A percentile compares a stretch with the other conserved stretches of the same genome.
phyloP scores from a whole-genome alignment of 2,329 filamentous ascomycete genomes.

The Colletotrichum sp. region DNA sequence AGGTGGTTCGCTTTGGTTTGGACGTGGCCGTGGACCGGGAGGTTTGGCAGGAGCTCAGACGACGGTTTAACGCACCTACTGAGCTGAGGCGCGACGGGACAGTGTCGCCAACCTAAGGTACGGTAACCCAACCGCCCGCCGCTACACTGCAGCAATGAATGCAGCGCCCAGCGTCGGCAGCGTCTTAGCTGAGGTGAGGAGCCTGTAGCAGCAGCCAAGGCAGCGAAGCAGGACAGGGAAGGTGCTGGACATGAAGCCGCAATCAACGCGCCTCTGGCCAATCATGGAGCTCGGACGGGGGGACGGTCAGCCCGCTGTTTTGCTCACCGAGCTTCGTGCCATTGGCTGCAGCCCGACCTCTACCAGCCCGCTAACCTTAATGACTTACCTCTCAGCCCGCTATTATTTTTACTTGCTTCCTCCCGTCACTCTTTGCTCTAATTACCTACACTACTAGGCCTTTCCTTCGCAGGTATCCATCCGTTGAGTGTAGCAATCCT shows the following conservation, averaged over 20 bases:
- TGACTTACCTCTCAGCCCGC: not conserved
- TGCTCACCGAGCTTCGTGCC: not conserved
- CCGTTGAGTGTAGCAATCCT: not conserved
- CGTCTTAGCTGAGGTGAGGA: not conserved
- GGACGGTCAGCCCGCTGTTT: not conserved
- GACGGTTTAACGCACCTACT: not conserved
- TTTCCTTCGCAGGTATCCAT: not conserved
- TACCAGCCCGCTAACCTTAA: not conserved
- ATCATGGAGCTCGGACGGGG: not conserved
- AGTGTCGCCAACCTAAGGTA: not conserved
- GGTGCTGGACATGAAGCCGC: not conserved
- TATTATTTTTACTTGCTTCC: not conserved
- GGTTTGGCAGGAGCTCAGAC: conserved; percentile 12
- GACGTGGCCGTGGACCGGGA: not conserved
- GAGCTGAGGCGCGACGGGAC: not conserved
- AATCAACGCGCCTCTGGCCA: not conserved
- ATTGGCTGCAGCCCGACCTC: not conserved
- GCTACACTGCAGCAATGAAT: not conserved
- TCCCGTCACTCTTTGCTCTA: not conserved
- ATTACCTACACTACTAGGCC: not conserved
- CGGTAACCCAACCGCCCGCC: not conserved
- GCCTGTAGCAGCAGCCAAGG: not conserved
- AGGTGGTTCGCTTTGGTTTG: not conserved
- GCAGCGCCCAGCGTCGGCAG: conserved; percentile 12
- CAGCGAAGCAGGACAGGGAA: not conserved